These are phyloP conservation scores for Magnolia kwangsiensis DNA, from an alignment of 164 flowering plant species.

Conservation along the genomic window DNA sequence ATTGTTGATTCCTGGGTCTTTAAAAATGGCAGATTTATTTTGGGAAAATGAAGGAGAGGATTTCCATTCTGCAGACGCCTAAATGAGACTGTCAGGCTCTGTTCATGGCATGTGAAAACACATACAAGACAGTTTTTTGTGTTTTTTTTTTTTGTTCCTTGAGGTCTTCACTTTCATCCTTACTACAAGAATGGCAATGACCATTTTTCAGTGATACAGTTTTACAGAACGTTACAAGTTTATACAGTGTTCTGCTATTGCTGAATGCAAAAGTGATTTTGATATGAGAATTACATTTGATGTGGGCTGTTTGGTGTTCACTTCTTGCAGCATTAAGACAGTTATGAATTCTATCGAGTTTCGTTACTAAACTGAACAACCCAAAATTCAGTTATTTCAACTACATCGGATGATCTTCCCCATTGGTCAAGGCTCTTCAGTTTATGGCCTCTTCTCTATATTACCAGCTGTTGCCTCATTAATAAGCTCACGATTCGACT, in stretches of 20 bases:
- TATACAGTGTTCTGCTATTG: no score
- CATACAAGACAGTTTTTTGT: background rate
- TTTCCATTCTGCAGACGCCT: background rate
- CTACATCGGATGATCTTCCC: background rate
- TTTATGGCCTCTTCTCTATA: no score
- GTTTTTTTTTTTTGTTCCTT: no score
- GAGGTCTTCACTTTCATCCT: no score
- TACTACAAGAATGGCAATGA: no score
- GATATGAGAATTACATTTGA: no score
- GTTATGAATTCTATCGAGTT: background rate
- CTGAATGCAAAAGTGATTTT: no score
- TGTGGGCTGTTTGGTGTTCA: no score
- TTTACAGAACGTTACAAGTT: no score
- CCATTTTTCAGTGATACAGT: no score
- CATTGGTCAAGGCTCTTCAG: background rate
- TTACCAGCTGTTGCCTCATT: no score
- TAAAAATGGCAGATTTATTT: slow-evolving; percentile 20
- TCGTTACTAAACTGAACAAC: background rate
- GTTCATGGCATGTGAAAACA: background rate
- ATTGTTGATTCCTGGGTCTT: background rate
- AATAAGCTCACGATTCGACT: no score
- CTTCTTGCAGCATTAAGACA: background rate
- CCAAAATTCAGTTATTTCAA: background rate
- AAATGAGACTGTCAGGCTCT: background rate
- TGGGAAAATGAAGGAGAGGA: slow-evolving; percentile 76